These are phyloP conservation scores for Tylopilus balloui DNA, from an alignment of 768 basidiomycete species.

Conservation along the genomic window DNA sequence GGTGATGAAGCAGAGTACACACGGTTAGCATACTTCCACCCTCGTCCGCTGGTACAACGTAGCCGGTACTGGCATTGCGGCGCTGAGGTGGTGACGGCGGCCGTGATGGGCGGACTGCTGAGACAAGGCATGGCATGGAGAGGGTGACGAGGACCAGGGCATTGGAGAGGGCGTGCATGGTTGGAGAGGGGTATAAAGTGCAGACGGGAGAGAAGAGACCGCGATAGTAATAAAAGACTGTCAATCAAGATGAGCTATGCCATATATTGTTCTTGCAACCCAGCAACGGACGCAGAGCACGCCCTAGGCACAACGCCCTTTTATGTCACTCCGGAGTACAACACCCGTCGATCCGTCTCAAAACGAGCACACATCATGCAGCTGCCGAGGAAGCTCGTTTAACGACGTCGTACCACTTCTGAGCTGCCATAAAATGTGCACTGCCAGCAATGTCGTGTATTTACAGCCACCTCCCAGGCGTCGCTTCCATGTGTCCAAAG, in stretches of 20 bases:
- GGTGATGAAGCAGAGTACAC: conserved; percentile 22
- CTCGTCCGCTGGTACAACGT: conserved; percentile 47
- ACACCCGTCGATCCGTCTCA: background rate
- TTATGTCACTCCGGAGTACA: background rate
- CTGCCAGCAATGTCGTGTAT: background rate
- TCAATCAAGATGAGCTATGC: conserved; percentile 1
- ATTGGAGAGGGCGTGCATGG: conserved; percentile 3
- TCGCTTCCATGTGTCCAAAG: background rate
- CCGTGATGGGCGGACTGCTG: background rate
- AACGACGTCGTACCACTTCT: background rate
- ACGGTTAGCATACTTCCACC: conserved; percentile 76
- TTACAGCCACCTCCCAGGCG: background rate
- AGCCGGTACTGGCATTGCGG: conserved; percentile 41
- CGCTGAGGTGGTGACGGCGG: conserved; percentile 13
- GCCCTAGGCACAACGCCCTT: background rate
- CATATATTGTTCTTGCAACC: background rate
- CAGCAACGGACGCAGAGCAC: background rate
- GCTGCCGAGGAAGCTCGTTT: no score
- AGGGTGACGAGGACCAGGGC: conserved; percentile 3
- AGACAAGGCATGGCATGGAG: conserved; percentile 10
- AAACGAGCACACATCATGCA: no score
- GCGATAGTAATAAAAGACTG: background rate
- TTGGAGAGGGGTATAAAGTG: conserved; percentile 1
- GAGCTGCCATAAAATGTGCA: no score
- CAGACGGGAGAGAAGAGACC: background rate